A percentile compares a stretch with the other conserved stretches of the same genome.
phyloP scores from a whole-genome alignment of 345 rosid genomes.

The Balakata baccata region DNA sequence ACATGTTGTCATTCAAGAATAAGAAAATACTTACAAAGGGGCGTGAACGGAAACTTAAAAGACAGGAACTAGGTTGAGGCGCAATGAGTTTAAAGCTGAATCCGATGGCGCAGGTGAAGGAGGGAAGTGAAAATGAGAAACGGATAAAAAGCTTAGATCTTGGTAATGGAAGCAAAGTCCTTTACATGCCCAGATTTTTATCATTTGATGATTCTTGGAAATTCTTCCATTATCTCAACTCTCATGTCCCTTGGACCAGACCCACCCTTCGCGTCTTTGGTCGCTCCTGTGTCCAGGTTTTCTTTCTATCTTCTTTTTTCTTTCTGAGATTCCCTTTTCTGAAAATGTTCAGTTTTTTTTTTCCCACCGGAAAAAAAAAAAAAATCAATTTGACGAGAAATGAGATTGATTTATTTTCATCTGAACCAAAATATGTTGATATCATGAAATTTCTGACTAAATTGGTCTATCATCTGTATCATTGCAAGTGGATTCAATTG shows the following conservation, averaged over 20 bases:
- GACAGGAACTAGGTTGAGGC: too few relatives aligned
- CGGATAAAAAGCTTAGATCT: constrained; percentile 42
- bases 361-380: too few relatives aligned
- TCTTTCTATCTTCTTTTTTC: background rate
- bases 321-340: background rate
- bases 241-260: constrained; percentile 75
- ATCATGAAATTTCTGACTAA: background rate
- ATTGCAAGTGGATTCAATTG: background rate
- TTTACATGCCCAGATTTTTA: constrained; percentile 54
- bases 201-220: constrained; percentile 54
- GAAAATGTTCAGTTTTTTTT: background rate
- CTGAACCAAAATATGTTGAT: background rate
- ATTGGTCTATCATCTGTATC: background rate
- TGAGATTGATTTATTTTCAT: background rate
- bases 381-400: background rate
- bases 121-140: constrained; percentile 10
- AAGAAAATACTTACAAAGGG: too few relatives aligned
- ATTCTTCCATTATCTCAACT: constrained; percentile 66
- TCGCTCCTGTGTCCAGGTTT: constrained; percentile 70
- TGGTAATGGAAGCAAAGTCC: constrained; percentile 61
- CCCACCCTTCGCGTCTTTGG: constrained; percentile 75
- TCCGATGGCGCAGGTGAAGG: constrained; percentile 7
- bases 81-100: constrained; percentile 36
- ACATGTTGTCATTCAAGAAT: too few relatives aligned
- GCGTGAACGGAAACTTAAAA: too few relatives aligned